Conservation (phyloP, 352 stramenopile genomes). For the Phytophthora cactorum region DNA sequence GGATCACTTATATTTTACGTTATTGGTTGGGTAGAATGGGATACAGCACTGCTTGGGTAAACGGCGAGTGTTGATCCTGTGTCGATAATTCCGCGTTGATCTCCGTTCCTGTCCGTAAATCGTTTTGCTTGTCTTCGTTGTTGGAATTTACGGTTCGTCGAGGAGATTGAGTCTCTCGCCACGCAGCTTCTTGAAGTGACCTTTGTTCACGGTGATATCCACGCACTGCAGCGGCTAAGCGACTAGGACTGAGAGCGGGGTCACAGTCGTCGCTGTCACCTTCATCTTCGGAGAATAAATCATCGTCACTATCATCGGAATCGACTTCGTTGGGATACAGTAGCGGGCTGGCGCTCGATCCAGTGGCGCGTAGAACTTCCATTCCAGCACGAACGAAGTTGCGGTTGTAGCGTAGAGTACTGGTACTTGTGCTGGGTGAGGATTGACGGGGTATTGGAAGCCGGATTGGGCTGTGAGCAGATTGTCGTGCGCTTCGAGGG, state of each 20-base stretch:
- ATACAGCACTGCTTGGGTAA: conserved; percentile 67
- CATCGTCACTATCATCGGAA: conserved; percentile 5
- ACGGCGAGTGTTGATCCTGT: conserved; percentile 42
- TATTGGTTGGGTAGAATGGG: conserved; percentile 55
- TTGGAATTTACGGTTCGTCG: conserved; percentile 6
- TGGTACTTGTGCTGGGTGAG: conserved; percentile 13
- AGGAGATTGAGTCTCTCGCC: background rate
- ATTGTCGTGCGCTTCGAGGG: conserved; percentile 8
- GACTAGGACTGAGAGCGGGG: conserved; percentile 14
- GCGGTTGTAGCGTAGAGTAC: conserved; percentile 44
- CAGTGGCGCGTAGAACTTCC: conserved; percentile 53
- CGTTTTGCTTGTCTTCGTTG: conserved; percentile 40
- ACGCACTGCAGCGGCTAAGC: conserved; percentile 29
- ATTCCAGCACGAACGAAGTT: conserved; percentile 68
- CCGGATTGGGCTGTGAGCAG: background rate
- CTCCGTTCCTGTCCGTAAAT: conserved; percentile 22
- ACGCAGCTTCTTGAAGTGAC: conserved; percentile 8
- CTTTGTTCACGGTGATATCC: conserved; percentile 25
- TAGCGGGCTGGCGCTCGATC: conserved; percentile 20
- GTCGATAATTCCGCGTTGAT: conserved; percentile 27
- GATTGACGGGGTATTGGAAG: conserved; percentile 4
- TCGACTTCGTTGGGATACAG: conserved; percentile 26
- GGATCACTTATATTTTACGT: conserved; percentile 1
- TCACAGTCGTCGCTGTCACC: conserved; percentile 13
- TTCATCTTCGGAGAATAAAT: conserved; percentile 17